Conservation (phyloP, 768 basidiomycete genomes). For the Mycena galericulata region DNA sequence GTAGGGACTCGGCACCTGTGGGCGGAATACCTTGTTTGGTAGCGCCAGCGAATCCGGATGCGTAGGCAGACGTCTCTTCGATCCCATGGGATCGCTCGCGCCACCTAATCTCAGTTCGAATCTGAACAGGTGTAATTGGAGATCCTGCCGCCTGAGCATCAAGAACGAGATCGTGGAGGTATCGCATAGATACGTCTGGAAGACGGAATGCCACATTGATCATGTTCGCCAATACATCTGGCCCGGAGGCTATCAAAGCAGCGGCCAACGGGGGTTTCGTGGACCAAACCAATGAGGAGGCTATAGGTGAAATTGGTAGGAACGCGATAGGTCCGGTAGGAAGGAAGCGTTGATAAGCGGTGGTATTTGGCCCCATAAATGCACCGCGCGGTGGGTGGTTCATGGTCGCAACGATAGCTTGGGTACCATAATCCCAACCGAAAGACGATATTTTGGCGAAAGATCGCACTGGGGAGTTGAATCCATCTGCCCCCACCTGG, state of each 20-base stretch:
- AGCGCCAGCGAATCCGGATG: slow-evolving; percentile 55
- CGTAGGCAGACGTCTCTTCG: slow-evolving; percentile 70
- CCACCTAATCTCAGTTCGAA: slow-evolving; percentile 76
- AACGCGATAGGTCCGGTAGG: slow-evolving; percentile 97
- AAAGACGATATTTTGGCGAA: slow-evolving; percentile 89
- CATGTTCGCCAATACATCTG: slow-evolving; percentile 74
- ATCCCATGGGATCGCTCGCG: slow-evolving; percentile 81
- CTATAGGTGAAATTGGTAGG: slow-evolving; percentile 83
- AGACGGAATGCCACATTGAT: slow-evolving; percentile 93
- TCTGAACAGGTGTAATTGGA: slow-evolving; percentile 59
- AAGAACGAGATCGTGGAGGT: slow-evolving; percentile 71
- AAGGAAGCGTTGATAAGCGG: slow-evolving; percentile 94
- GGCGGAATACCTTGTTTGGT: slow-evolving; percentile 65
- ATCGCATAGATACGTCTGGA: slow-evolving; percentile 77
- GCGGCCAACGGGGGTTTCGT: slow-evolving; percentile 81
- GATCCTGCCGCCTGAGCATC: slow-evolving; percentile 60
- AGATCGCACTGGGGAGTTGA: slow-evolving; percentile 91
- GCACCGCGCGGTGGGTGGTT: slow-evolving; percentile 73
- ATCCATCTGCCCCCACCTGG: slow-evolving; percentile 95
- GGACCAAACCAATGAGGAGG: slow-evolving; percentile 95
- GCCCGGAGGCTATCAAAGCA: slow-evolving; percentile 75
- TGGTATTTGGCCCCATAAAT: slow-evolving; percentile 75
- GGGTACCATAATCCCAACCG: slow-evolving; percentile 92
- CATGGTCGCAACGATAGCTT: slow-evolving; percentile 92
- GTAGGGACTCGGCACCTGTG: slow-evolving; percentile 69